phyloP scores from a whole-genome alignment of 192 early-diverging fungal species.

The Rhizophlyctis rosea region DNA sequence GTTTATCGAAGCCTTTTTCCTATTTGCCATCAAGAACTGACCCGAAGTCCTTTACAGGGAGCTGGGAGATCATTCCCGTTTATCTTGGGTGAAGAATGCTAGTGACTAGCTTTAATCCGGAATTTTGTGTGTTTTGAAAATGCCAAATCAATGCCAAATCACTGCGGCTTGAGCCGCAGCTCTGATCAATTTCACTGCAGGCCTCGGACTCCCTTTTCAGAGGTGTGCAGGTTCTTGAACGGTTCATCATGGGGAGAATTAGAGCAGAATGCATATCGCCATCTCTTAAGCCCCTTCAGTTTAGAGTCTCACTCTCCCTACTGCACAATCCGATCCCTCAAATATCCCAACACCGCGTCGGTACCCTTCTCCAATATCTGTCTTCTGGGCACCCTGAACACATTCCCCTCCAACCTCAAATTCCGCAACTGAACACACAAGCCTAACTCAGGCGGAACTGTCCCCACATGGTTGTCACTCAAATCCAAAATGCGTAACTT shows the following conservation, averaged over 20 bases:
- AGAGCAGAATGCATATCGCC: no score
- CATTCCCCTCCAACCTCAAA: slow-evolving; percentile 25
- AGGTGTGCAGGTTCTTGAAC: no score
- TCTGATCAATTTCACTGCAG: no score
- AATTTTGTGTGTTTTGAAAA: no score
- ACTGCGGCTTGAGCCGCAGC: no score
- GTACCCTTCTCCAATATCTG: not conserved
- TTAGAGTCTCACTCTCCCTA: not conserved
- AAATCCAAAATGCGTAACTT: slow-evolving; percentile 26
- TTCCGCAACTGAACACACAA: slow-evolving; percentile 7
- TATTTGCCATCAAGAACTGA: not conserved
- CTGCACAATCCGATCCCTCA: slow-evolving; percentile 21
- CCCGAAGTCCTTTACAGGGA: not conserved
- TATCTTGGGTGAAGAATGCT: slow-evolving; percentile 11
- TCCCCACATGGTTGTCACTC: slow-evolving; percentile 24
- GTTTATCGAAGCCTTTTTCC: not conserved
- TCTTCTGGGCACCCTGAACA: slow-evolving; percentile 14
- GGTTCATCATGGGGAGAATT: no score
- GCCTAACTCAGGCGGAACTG: slow-evolving; percentile 25
- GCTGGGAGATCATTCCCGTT: slow-evolving; percentile 16
- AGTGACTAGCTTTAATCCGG: no score
- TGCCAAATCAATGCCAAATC: no score
- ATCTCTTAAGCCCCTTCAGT: not conserved
- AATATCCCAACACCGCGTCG: slow-evolving; percentile 30
- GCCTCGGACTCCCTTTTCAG: no score